phyloP scores from a whole-genome alignment of 495 filamentous ascomycete genomes.

The Monascus purpureus region DNA sequence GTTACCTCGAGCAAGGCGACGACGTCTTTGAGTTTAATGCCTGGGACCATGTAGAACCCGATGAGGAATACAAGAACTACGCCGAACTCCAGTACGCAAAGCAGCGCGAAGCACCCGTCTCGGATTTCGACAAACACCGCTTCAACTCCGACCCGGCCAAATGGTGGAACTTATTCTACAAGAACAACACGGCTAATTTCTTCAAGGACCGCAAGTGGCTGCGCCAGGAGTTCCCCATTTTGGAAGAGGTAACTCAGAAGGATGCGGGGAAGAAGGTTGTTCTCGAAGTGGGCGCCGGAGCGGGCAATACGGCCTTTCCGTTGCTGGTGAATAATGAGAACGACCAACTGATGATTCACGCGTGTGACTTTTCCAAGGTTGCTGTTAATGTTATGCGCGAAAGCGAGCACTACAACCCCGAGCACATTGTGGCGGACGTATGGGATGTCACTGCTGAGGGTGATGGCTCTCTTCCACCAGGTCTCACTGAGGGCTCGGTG shows the following conservation, averaged over 20 bases:
- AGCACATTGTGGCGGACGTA: conserved; percentile 67
- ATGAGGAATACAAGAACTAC: conserved; percentile 69
- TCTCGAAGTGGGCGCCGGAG: conserved; percentile 87
- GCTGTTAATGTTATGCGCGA: conserved; percentile 79
- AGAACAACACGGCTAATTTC: conserved; percentile 88
- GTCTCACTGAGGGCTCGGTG: conserved; percentile 57
- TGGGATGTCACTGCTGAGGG: conserved; percentile 70
- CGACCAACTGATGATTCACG: conserved; percentile 61
- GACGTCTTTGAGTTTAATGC: conserved; percentile 93
- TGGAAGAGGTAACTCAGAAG: conserved; percentile 51
- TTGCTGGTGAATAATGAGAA: conserved; percentile 72
- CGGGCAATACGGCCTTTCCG: conserved; percentile 92
- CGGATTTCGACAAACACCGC: conserved; percentile 69
- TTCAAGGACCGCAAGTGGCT: conserved; percentile 99
- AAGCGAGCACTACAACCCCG: conserved; percentile 49
- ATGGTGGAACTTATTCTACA: conserved; percentile 96
- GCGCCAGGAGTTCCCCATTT: conserved; percentile 80
- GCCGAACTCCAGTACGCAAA: conserved; percentile 65
- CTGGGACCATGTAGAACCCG: conserved; percentile 90
- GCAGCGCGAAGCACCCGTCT: conserved; percentile 72
- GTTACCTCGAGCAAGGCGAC: conserved; percentile 65
- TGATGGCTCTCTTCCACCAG: conserved; percentile 47
- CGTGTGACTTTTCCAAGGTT: conserved; percentile 85
- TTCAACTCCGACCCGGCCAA: conserved; percentile 84
- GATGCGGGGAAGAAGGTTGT: conserved; percentile 48